These are phyloP conservation scores for Fusarium luffae DNA, from an alignment of 2,329 filamentous ascomycete species.

Conservation along the genomic window DNA sequence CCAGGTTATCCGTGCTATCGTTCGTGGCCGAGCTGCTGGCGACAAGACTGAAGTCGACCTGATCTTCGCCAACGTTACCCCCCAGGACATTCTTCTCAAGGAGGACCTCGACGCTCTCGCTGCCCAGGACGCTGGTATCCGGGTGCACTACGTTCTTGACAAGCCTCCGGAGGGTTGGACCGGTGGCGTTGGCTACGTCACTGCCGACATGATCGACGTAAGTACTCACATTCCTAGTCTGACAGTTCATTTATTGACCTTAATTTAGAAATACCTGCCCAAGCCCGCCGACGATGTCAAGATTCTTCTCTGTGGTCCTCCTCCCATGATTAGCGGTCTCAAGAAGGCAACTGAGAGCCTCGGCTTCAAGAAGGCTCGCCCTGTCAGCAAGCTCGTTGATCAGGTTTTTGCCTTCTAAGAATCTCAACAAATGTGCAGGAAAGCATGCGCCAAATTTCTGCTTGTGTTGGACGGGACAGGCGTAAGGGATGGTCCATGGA, in stretches of 20 bases:
- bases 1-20: constrained; percentile 91
- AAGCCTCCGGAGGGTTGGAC: constrained; percentile 93
- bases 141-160: constrained; percentile 95
- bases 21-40: constrained; percentile 79
- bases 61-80: constrained; percentile 96
- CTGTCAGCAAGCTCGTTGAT: constrained; percentile 97
- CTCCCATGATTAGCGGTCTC: constrained; percentile 95
- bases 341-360: constrained; percentile 94
- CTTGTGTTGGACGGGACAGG: background rate
- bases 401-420: constrained; percentile 91
- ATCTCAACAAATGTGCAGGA: background rate
- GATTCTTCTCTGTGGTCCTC: constrained; percentile 92
- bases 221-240: constrained; percentile 39
- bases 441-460: background rate
- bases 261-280: constrained; percentile 76
- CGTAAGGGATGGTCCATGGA: background rate
- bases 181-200: constrained; percentile 94
- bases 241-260: constrained; percentile 43
- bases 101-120: constrained; percentile 88
- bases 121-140: constrained; percentile 81
- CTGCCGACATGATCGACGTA: constrained; percentile 93
- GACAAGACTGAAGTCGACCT: constrained; percentile 92
- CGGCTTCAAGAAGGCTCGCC: constrained; percentile 90
- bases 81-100: constrained; percentile 90
- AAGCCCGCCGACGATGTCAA: constrained; percentile 88